These are phyloP conservation scores for Mortierella sp. DNA, from an alignment of 371 early-diverging fungal genomes.

Conservation along the genomic window DNA sequence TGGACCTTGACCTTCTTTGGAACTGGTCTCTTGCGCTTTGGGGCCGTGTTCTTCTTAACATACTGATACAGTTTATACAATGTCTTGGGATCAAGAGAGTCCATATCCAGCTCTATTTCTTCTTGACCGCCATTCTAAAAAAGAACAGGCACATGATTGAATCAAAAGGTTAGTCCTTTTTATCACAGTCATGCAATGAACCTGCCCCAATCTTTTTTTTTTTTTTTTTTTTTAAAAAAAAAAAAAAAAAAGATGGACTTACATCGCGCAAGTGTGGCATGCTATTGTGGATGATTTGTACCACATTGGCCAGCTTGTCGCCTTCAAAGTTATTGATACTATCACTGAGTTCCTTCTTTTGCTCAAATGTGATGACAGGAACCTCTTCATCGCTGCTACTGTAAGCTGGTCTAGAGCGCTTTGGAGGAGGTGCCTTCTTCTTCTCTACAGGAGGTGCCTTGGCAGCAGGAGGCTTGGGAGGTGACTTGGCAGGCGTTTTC, in stretches of 20 bases:
- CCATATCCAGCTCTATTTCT: slow-evolving; percentile 90
- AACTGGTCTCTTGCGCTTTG: slow-evolving; percentile 46
- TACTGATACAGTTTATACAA: slow-evolving; percentile 89
- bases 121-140: slow-evolving; percentile 47
- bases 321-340: slow-evolving; percentile 82
- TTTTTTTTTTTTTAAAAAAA: no score
- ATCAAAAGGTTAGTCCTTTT: no score
- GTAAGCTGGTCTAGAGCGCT: slow-evolving; percentile 27
- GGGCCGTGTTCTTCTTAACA: slow-evolving; percentile 71
- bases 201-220: no score
- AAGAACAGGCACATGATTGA: background rate
- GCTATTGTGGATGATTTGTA: slow-evolving; percentile 86
- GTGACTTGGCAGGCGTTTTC: slow-evolving; percentile 27
- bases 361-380: slow-evolving; percentile 81
- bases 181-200: no score
- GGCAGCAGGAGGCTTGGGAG: slow-evolving; percentile 28
- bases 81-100: slow-evolving; percentile 84
- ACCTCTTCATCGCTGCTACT: slow-evolving; percentile 56
- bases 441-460: slow-evolving; percentile 30
- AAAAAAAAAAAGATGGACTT: slow-evolving; percentile 11
- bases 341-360: slow-evolving; percentile 90
- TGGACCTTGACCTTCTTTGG: slow-evolving; percentile 47
- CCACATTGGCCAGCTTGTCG: slow-evolving; percentile 82
- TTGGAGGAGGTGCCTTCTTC: slow-evolving; percentile 35
- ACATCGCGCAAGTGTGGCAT: slow-evolving; percentile 81